Evolutionary conservation across 2,329 filamentous ascomycete species (phyloP).

Genomic region (Metarhizium robertsii): DNA sequence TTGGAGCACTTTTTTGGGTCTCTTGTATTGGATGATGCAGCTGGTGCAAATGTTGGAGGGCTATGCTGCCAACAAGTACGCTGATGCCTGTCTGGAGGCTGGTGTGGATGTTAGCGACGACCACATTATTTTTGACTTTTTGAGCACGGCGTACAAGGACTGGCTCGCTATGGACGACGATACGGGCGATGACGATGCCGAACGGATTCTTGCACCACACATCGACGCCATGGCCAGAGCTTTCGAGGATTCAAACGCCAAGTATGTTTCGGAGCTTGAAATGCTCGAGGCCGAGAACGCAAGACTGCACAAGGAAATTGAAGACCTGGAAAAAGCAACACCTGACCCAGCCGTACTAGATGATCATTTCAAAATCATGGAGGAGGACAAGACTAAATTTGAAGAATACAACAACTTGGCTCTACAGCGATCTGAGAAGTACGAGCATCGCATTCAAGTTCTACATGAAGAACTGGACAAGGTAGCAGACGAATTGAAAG

Average conservation of each 20-base stretch:
- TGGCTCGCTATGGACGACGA: conserved; percentile 93
- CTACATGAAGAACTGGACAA: conserved; percentile 83
- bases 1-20: conserved; percentile 87
- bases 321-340: conserved; percentile 78
- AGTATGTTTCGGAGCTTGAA: conserved; percentile 75
- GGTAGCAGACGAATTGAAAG: conserved; percentile 61
- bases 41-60: conserved; percentile 87
- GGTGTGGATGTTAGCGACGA: conserved; percentile 84
- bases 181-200: conserved; percentile 73
- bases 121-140: conserved; percentile 87
- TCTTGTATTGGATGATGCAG: conserved; percentile 99
- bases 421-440: conserved; percentile 78
- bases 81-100: conserved; percentile 79
- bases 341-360: conserved; percentile 78
- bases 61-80: conserved; percentile 69
- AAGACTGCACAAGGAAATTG: conserved; percentile 73
- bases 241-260: conserved; percentile 77
- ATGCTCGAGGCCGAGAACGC: conserved; percentile 81
- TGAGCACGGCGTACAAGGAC: conserved; percentile 82
- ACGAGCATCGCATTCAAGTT: conserved; percentile 69
- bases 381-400: conserved; percentile 91
- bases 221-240: conserved; percentile 78
- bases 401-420: conserved; percentile 88
- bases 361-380: conserved; percentile 84
- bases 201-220: conserved; percentile 71